A percentile compares a stretch with the other conserved stretches of the same genome.
Conservation (phyloP, 129 eudicot species). For the Oenanthe sinensis region DNA sequence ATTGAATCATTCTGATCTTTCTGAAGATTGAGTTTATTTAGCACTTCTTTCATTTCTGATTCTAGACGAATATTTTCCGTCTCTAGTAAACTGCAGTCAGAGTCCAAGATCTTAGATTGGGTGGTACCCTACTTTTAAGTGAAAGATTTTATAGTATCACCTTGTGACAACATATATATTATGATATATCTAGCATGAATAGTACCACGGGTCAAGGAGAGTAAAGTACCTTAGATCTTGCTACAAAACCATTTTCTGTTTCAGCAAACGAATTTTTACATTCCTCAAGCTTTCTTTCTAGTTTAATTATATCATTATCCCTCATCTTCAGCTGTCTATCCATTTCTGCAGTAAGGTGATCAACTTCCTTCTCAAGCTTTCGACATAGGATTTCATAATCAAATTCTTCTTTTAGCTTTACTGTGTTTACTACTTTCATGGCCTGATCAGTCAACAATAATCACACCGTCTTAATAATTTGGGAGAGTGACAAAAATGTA, state of each 20-base stretch:
- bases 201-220: constrained; percentile 16
- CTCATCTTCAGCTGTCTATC: constrained; percentile 77
- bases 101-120: constrained; percentile 15
- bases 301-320: constrained; percentile 44
- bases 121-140: constrained; percentile 2
- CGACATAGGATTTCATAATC: constrained; percentile 84
- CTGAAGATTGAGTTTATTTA: constrained; percentile 44
- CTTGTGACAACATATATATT: not conserved
- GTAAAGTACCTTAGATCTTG: constrained; percentile 76
- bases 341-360: constrained; percentile 65
- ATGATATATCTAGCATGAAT: not conserved
- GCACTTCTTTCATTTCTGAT: constrained; percentile 39
- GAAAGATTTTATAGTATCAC: not conserved
- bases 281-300: constrained; percentile 51
- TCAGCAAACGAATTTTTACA: constrained; percentile 52
- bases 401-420: constrained; percentile 92
- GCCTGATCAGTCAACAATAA: constrained; percentile 60
- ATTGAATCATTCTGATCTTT: constrained; percentile 47
- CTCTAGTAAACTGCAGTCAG: constrained; percentile 51
- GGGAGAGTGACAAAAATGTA: constrained; percentile 3
- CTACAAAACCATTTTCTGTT: constrained; percentile 46
- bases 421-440: constrained; percentile 83
- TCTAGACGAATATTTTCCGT: constrained; percentile 59
- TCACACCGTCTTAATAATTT: not conserved
- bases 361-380: constrained; percentile 86